Conservation (phyloP, 164 flowering plant species). For the Taxillus chinensis region DNA sequence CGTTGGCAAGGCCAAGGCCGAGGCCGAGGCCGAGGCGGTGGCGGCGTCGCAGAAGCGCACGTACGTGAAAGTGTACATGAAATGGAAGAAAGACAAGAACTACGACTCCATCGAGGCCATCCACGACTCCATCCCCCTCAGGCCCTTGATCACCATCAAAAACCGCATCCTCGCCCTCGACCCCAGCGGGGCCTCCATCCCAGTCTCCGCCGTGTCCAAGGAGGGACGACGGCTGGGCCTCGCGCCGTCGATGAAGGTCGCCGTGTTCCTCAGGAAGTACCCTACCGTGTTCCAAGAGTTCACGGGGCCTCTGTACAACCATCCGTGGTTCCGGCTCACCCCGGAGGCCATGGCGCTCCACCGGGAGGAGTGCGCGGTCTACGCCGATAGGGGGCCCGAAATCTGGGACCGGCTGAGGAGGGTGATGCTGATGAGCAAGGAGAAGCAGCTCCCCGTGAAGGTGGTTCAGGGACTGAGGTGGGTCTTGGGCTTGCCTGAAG, state of each 20-base stretch:
- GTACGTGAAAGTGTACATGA: slow-evolving; percentile 80
- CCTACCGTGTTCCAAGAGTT: slow-evolving; percentile 84
- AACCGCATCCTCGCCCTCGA: slow-evolving; percentile 31
- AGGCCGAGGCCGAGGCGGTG: no score
- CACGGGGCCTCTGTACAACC: slow-evolving; percentile 46
- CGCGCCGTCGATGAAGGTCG: slow-evolving; percentile 37
- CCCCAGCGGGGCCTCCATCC: slow-evolving; percentile 44
- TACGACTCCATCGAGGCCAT: slow-evolving; percentile 61
- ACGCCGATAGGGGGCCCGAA: slow-evolving; percentile 28
- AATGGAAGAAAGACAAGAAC: slow-evolving; percentile 67
- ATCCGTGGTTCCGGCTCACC: slow-evolving; percentile 84
- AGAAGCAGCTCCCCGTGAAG: slow-evolving; percentile 53
- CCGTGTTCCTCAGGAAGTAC: slow-evolving; percentile 53
- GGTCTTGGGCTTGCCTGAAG: slow-evolving; percentile 78
- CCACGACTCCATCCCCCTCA: slow-evolving; percentile 40
- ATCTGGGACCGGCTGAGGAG: slow-evolving; percentile 45
- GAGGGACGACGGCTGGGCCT: slow-evolving; percentile 38
- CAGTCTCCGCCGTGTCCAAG: slow-evolving; percentile 63
- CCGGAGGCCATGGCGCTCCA: slow-evolving; percentile 50
- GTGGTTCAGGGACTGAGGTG: slow-evolving; percentile 67
- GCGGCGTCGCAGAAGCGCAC: slow-evolving; percentile 20
- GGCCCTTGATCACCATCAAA: slow-evolving; percentile 48
- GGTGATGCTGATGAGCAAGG: slow-evolving; percentile 61
- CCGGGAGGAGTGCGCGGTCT: slow-evolving; percentile 41
- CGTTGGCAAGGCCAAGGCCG: no score